These are phyloP conservation scores for Globisporangium spiculum DNA, from an alignment of 352 stramenopile genomes.

Conservation along the genomic window DNA sequence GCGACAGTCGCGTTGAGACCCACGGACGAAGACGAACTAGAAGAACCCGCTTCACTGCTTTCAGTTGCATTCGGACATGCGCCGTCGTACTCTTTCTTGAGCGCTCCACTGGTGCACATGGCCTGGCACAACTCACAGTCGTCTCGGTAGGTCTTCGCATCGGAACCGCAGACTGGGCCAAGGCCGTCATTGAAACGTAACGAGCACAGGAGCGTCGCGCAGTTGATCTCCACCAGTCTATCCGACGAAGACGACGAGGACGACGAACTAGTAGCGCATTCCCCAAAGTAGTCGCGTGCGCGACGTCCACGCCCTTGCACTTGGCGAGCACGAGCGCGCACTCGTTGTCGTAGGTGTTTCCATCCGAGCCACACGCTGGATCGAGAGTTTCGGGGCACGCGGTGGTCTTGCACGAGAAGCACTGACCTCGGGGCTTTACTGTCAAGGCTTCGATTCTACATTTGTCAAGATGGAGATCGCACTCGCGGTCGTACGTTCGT, in stretches of 20 bases:
- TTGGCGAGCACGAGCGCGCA: constrained; percentile 2
- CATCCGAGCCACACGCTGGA: not conserved
- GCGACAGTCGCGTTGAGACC: no score
- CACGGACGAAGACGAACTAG: no score
- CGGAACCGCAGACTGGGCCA: no score
- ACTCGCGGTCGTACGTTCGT: not conserved
- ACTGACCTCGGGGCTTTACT: not conserved
- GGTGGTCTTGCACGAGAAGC: not conserved
- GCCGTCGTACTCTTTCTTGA: no score
- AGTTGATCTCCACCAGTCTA: no score
- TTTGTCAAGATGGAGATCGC: not conserved
- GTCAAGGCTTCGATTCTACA: not conserved
- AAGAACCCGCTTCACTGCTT: no score
- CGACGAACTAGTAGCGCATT: not conserved
- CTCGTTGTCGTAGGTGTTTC: not conserved
- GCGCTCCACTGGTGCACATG: no score
- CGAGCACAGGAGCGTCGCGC: no score
- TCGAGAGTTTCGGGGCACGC: not conserved
- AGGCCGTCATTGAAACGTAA: no score
- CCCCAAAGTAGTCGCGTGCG: not conserved
- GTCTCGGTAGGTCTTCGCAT: no score
- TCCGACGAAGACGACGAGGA: not conserved
- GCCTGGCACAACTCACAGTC: no score
- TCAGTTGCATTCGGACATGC: no score
- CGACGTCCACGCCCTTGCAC: not conserved